These are phyloP conservation scores for Hypomyces rosellus DNA, from an alignment of 2,329 filamentous ascomycete genomes.

Conservation along the genomic window DNA sequence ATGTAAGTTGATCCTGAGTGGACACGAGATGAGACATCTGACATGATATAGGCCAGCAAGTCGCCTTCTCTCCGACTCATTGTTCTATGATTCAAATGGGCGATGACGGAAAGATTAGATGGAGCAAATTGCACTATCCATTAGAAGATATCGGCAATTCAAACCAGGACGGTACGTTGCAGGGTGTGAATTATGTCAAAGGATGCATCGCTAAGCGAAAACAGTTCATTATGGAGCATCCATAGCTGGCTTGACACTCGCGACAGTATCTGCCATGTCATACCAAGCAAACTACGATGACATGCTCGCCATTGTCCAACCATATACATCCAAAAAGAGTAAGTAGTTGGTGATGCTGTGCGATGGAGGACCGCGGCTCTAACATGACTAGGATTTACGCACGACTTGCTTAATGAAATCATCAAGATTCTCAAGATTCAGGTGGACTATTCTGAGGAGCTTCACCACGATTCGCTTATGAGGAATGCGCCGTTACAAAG, in stretches of 20 bases:
- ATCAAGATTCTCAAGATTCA: conserved; percentile 64
- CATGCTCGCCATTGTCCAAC: conserved; percentile 61
- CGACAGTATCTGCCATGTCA: conserved; percentile 40
- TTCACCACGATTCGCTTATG: conserved; percentile 64
- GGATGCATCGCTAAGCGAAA: conserved; percentile 11
- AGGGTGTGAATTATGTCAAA: neutral
- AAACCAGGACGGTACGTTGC: conserved; percentile 41
- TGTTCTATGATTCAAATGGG: conserved; percentile 53
- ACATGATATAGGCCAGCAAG: conserved; percentile 44
- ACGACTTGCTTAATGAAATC: conserved; percentile 59
- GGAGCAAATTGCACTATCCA: conserved; percentile 49
- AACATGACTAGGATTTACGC: conserved; percentile 45
- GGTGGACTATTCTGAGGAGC: conserved; percentile 76
- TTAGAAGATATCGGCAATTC: conserved; percentile 42
- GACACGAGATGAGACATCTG: conserved; percentile 1
- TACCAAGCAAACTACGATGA: conserved; percentile 58
- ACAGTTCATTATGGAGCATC: conserved; percentile 50
- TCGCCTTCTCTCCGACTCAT: conserved; percentile 54
- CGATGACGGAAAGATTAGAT: conserved; percentile 53
- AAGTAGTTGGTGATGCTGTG: conserved; percentile 1
- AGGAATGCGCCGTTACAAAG: conserved; percentile 67
- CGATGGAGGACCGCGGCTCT: conserved; percentile 6
- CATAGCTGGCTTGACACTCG: conserved; percentile 54
- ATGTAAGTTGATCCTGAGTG: conserved; percentile 40
- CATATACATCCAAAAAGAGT: conserved; percentile 32